Base-by-base conservation (phyloP, 805 yeast genomes). In the Starmerella apis region DNA sequence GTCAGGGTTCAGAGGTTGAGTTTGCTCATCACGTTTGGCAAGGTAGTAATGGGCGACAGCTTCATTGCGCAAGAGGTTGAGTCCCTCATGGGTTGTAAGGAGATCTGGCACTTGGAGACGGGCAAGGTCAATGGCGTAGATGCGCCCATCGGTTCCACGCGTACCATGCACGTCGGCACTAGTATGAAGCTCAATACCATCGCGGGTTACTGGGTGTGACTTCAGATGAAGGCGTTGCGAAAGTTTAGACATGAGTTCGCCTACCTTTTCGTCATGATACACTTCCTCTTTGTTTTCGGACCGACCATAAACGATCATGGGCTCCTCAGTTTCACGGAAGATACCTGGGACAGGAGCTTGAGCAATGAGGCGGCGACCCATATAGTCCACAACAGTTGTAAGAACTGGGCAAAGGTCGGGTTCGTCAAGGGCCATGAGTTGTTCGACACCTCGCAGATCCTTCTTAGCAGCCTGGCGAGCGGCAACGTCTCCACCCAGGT, bases 331-430 rank as follows among this genome's bases (percentile, higher is more conserved):
- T 52, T 66, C 67, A 48, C 76, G 71, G 65, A 83, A 81, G 50
- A 83, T 78, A 52, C 97, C 97, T 14, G 98, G 98, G 39, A 90
- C 94, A 11, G 96, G 95, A 13, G 95, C 85, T 70, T 90, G 97
- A 65, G 94, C 86, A 33, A 90, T 75, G 32, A 90, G 72, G 65
- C 97, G 77, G 60, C 79, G 81, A 54, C 97, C 98, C 62, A 84
- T 79, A 68, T 78, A 90, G 66, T 90, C 97, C 49, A 90, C 85
- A 51, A 87, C 74, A n/a, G 88, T 75, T 3, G 96, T 84, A 59
- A 85, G 77, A 52, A 90, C 71, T 46, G 82, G 81, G 61, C 79
- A 77, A 35, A 87, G 71, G 41, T 80, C 85, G 10, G 68, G 68
- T 30, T 78, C 62, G 59, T 83, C 86, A 39, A 82, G 67, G 58